phyloP scores from a whole-genome alignment of 2,329 filamentous ascomycete genomes.

The Neonectria faginata region DNA sequence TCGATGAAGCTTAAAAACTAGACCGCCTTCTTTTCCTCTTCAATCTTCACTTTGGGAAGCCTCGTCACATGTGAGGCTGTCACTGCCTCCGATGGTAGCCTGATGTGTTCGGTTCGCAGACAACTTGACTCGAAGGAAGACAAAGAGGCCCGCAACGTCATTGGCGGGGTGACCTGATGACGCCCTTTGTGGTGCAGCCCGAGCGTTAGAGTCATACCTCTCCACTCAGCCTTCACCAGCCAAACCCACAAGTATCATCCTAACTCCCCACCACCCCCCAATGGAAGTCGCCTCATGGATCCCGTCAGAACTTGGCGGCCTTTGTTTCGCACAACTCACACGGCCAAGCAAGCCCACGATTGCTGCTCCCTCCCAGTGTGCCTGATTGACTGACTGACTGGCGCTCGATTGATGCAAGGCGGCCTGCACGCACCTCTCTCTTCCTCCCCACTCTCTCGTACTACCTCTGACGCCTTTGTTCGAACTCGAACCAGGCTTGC shows the following conservation, averaged over 20 bases:
- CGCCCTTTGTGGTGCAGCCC: slow-evolving; percentile 12
- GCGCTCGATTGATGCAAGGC: slow-evolving; percentile 29
- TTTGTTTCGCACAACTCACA: background rate
- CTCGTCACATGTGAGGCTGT: background rate
- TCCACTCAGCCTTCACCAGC: accelerated
- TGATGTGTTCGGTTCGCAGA: background rate
- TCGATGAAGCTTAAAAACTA: background rate
- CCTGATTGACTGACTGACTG: slow-evolving; percentile 17
- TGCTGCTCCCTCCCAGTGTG: slow-evolving; percentile 13
- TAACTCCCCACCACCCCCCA: slow-evolving; percentile 3
- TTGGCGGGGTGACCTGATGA: slow-evolving; percentile 47
- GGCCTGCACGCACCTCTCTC: slow-evolving; percentile 24
- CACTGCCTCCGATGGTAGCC: background rate
- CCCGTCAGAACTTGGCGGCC: slow-evolving; percentile 14
- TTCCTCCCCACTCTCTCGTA: slow-evolving; percentile 16
- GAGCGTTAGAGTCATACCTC: slow-evolving; percentile 14
- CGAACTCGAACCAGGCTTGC: slow-evolving; percentile 14
- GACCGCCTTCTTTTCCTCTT: background rate
- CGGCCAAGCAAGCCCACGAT: background rate
- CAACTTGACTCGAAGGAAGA: background rate
- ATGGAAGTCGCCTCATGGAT: slow-evolving; percentile 1
- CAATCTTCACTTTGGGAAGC: background rate
- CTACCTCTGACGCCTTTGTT: slow-evolving; percentile 19
- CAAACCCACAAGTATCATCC: background rate
- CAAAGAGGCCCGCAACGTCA: slow-evolving; percentile 43